These are phyloP conservation scores for Amylostereum chailletii DNA, from an alignment of 1,284 basidiomycete genomes.

Conservation along the genomic window DNA sequence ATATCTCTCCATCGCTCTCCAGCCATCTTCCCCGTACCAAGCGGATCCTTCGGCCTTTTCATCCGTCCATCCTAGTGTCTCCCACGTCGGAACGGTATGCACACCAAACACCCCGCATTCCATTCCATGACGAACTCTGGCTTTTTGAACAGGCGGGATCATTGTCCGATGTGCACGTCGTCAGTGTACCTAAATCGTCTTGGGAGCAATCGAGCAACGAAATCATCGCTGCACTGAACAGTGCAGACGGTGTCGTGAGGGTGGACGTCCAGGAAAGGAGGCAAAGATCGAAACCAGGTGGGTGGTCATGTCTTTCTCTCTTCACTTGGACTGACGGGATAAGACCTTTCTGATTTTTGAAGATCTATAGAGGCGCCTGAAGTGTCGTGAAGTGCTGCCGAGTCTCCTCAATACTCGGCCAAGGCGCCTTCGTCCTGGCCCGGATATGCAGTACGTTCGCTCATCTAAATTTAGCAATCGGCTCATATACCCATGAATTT, in stretches of 20 bases:
- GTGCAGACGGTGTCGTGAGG: constrained; percentile 16
- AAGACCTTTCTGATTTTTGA: too few species aligned
- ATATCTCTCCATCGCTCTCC: constrained; percentile 21
- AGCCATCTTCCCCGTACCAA: constrained; percentile 16
- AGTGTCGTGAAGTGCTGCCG: too few species aligned
- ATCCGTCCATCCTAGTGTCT: constrained; percentile 14
- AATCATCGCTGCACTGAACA: constrained; percentile 15
- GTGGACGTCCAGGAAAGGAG: constrained; percentile 23
- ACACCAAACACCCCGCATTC: neutral
- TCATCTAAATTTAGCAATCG: too few species aligned
- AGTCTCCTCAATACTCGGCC: too few species aligned
- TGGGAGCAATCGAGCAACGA: constrained; percentile 16
- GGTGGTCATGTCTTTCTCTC: neutral
- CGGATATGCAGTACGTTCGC: too few species aligned
- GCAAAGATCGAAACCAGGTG: constrained; percentile 19
- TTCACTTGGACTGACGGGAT: too few species aligned
- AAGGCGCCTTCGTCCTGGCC: too few species aligned
- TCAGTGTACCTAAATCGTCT: constrained; percentile 19
- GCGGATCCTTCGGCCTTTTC: constrained; percentile 14
- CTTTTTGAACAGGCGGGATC: constrained; percentile 15
- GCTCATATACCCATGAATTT: too few species aligned
- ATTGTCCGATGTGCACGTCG: constrained; percentile 21
- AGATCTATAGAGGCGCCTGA: too few species aligned
- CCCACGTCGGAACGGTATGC: constrained; percentile 5
- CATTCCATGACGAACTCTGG: neutral